Conservation (phyloP, 1,284 basidiomycete genomes). For the Butyriboletus appendiculatus region DNA sequence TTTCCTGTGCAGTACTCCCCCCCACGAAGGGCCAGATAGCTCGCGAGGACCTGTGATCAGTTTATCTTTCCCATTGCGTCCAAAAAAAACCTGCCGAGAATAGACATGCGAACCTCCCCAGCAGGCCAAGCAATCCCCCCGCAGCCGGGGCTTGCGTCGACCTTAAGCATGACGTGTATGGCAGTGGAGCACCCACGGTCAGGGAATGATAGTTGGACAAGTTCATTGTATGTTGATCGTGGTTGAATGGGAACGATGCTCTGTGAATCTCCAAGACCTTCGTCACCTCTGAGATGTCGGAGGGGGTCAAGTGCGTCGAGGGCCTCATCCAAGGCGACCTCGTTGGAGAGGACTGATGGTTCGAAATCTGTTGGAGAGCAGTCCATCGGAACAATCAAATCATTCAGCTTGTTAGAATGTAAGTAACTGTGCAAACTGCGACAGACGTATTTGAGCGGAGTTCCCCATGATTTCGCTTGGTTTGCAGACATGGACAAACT, state of each 20-base stretch:
- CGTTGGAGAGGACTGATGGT: slow-evolving; percentile 17
- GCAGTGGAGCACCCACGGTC: slow-evolving; percentile 23
- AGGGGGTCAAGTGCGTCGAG: slow-evolving; percentile 63
- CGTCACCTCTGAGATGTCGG: slow-evolving; percentile 56
- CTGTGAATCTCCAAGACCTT: slow-evolving; percentile 27
- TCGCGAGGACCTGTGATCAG: slow-evolving; percentile 64
- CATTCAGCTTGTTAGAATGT: neutral
- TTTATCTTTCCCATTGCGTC: neutral
- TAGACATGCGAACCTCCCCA: slow-evolving; percentile 65
- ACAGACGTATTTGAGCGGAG: neutral
- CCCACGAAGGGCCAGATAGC: slow-evolving; percentile 66
- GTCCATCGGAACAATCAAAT: slow-evolving; percentile 6
- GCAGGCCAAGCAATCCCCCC: slow-evolving; percentile 93
- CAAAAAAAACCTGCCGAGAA: neutral
- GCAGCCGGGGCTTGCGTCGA: slow-evolving; percentile 85
- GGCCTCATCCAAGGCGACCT: slow-evolving; percentile 51
- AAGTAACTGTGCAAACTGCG: no score
- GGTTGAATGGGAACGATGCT: slow-evolving; percentile 58
- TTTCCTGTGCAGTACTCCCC: slow-evolving; percentile 50
- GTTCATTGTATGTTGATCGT: slow-evolving; percentile 51
- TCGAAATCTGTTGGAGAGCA: slow-evolving; percentile 5
- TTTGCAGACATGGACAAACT: neutral
- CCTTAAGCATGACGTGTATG: slow-evolving; percentile 51
- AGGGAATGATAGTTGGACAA: slow-evolving; percentile 49
- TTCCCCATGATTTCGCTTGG: neutral